These are phyloP conservation scores for Paracorniculantispora psalliotae DNA, from an alignment of 2,329 filamentous ascomycete species.

Conservation along the genomic window DNA sequence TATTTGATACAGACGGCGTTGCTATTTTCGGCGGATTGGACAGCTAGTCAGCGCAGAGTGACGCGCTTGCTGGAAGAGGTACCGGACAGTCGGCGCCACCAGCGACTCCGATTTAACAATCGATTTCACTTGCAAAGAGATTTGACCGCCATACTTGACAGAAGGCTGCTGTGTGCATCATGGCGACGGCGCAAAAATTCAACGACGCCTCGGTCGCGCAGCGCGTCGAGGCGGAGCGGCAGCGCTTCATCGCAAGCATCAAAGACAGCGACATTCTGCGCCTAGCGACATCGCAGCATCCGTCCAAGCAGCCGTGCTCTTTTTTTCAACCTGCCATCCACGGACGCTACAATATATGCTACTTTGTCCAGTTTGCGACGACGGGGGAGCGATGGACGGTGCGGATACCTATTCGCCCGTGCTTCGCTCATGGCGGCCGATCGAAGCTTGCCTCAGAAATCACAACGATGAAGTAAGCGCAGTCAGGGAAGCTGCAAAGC, in stretches of 20 bases:
- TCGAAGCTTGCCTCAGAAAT: slow-evolving; percentile 18
- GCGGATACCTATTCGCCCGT: slow-evolving; percentile 15
- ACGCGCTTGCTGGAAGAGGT: too few relatives aligned
- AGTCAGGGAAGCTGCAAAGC: background rate
- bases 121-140: background rate
- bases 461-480: slow-evolving; percentile 18
- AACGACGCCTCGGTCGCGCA: background rate
- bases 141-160: too few relatives aligned
- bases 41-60: too few relatives aligned
- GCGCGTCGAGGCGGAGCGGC: slow-evolving; percentile 5
- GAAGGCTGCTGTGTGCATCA: background rate
- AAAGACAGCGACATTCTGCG: slow-evolving; percentile 8
- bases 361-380: slow-evolving; percentile 18
- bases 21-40: too few relatives aligned
- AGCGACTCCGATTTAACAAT: background rate
- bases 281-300: slow-evolving; percentile 17
- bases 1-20: too few relatives aligned
- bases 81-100: background rate
- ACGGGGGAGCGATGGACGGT: slow-evolving; percentile 16
- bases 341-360: slow-evolving; percentile 19
- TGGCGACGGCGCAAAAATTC: background rate
- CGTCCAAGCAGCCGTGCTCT: slow-evolving; percentile 12
- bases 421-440: slow-evolving; percentile 3
- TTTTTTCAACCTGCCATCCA: slow-evolving; percentile 15
- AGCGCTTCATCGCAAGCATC: slow-evolving; percentile 15